phyloP scores from a whole-genome alignment of 805 yeast species.

The Lachancea dasiensis region DNA sequence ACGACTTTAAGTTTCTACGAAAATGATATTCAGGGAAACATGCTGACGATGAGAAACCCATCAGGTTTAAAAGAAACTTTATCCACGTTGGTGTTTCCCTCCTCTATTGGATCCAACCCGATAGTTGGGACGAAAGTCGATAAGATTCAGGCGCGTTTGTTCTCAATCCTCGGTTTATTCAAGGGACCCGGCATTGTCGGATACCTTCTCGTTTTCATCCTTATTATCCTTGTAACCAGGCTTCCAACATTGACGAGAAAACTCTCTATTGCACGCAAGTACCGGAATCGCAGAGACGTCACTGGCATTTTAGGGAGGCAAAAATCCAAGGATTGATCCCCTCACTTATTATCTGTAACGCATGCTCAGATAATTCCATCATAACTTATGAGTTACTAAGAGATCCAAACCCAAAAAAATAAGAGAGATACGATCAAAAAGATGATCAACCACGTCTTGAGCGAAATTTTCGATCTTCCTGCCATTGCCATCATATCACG shows the following conservation, averaged over 20 bases:
- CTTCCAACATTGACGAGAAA: slow-evolving; percentile 9
- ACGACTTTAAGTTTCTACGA: slow-evolving; percentile 34
- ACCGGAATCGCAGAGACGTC: slow-evolving; percentile 22
- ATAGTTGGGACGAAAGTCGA: slow-evolving; percentile 1
- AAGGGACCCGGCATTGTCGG: background rate
- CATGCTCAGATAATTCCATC: no score
- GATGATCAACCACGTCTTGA: slow-evolving; percentile 54
- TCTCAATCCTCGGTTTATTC: background rate
- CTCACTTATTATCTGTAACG: no score
- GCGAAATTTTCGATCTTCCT: slow-evolving; percentile 53
- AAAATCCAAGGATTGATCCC: slow-evolving; percentile 16
- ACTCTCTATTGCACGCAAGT: slow-evolving; percentile 13
- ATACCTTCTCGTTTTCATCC: background rate
- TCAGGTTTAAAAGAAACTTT: slow-evolving; percentile 34
- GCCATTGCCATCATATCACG: slow-evolving; percentile 59
- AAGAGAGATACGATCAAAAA: slow-evolving; percentile 44
- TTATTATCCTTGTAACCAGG: background rate
- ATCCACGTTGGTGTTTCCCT: slow-evolving; percentile 35
- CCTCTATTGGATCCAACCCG: slow-evolving; percentile 13
- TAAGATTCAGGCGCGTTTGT: background rate
- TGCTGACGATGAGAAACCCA: slow-evolving; percentile 34
- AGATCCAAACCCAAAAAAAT: slow-evolving; percentile 46
- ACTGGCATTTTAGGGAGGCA: slow-evolving; percentile 19
- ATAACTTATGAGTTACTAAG: no score
- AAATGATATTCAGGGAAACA: slow-evolving; percentile 33